Conservation (phyloP, 2,329 filamentous ascomycete genomes). For the Tricladium varicosporioides region DNA sequence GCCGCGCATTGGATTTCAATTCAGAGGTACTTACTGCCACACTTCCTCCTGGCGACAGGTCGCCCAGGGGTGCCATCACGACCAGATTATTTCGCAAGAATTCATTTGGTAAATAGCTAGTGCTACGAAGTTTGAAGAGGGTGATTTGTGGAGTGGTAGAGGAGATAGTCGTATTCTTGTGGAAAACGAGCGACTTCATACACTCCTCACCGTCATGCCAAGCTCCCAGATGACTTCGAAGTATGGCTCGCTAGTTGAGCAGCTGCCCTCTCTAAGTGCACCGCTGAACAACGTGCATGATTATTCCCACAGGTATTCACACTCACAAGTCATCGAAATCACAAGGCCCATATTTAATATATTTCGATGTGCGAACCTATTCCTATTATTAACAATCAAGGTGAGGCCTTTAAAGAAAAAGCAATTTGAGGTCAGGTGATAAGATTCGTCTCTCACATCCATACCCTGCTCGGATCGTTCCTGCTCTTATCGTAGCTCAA, state of each 20-base stretch:
- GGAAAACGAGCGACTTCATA: background rate
- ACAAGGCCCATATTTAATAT: background rate
- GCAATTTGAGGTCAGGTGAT: constrained; percentile 15
- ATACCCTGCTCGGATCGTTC: constrained; percentile 14
- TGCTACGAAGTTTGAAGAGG: constrained; percentile 10
- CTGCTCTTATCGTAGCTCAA: constrained; percentile 29
- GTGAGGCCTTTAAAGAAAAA: background rate
- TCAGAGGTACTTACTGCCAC: constrained; percentile 59
- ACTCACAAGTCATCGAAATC: too few species aligned
- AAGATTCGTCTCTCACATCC: constrained; percentile 12
- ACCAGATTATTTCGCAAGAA: constrained; percentile 25
- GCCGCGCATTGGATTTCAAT: background rate
- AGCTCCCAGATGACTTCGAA: background rate
- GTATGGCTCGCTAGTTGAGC: background rate
- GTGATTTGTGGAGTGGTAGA: background rate
- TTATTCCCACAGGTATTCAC: background rate
- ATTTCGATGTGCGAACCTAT: background rate
- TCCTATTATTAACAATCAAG: background rate
- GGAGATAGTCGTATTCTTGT: background rate
- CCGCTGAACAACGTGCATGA: background rate
- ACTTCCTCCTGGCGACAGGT: constrained; percentile 74
- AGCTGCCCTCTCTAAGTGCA: background rate
- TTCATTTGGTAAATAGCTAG: constrained; percentile 29
- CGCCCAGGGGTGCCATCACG: constrained; percentile 69
- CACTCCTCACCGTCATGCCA: constrained; percentile 6